Evolutionary conservation across 2,329 filamentous ascomycete genomes (phyloP).

Genomic region (Ascochyta rabiei): DNA sequence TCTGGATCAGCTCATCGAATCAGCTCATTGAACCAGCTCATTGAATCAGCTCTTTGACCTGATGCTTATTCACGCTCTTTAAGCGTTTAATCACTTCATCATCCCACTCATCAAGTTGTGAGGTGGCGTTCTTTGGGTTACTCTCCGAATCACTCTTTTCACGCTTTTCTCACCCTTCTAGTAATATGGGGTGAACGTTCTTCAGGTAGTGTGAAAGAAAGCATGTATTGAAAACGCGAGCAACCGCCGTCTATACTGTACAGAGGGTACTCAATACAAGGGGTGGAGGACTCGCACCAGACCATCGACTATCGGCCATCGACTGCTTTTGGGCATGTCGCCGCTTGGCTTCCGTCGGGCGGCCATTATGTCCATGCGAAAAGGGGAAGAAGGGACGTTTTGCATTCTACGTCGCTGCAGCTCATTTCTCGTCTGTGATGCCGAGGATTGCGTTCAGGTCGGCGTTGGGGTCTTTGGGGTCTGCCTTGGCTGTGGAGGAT

Average conservation of each 20-base stretch:
- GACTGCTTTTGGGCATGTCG: slow-evolving; percentile 23
- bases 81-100: too few species aligned
- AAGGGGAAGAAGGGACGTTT: slow-evolving; percentile 29
- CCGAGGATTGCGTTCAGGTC: slow-evolving; percentile 75
- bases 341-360: slow-evolving; percentile 20
- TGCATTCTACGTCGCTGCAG: neutral
- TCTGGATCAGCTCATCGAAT: neutral
- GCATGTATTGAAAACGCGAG: slow-evolving; percentile 44
- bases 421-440: slow-evolving; percentile 46
- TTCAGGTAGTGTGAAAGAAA: slow-evolving; percentile 13
- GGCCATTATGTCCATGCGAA: slow-evolving; percentile 32
- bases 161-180: too few species aligned
- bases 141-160: too few species aligned
- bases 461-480: slow-evolving; percentile 87
- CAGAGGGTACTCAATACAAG: slow-evolving; percentile 51
- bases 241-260: slow-evolving; percentile 51
- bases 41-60: neutral
- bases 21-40: neutral
- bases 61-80: too few species aligned
- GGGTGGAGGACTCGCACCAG: slow-evolving; percentile 35
- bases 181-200: neutral
- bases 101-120: too few species aligned
- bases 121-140: too few species aligned
- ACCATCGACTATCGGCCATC: slow-evolving; percentile 22
- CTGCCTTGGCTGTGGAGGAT: slow-evolving; percentile 57